phyloP scores from a whole-genome alignment of 169 alveolate species.

The Neospora caninum region DNA sequence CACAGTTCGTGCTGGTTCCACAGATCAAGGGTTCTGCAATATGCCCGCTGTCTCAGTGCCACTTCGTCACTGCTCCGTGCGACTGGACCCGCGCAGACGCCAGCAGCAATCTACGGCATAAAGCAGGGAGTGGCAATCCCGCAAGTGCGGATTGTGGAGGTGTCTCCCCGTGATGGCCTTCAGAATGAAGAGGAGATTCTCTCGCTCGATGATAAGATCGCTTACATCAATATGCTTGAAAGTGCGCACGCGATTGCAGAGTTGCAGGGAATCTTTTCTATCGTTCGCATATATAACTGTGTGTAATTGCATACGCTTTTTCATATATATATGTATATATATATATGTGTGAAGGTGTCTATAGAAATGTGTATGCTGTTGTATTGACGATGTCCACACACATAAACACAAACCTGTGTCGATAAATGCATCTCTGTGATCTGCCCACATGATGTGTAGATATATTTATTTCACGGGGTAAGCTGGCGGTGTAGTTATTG shows the following conservation, averaged over 20 bases:
- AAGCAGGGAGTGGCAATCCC: neutral
- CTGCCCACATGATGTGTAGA: too few relatives aligned
- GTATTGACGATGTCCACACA: too few relatives aligned
- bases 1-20: neutral
- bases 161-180: constrained; percentile 88
- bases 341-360: too few relatives aligned
- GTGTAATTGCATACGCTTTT: too few relatives aligned
- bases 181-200: constrained; percentile 79
- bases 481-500: too few relatives aligned
- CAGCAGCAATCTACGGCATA: neutral
- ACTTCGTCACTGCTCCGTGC: neutral
- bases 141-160: constrained; percentile 81
- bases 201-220: constrained; percentile 74
- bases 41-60: neutral
- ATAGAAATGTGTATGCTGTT: too few relatives aligned
- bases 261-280: too few relatives aligned
- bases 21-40: neutral
- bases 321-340: too few relatives aligned
- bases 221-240: constrained; percentile 77
- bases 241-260: constrained; percentile 9
- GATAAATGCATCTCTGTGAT: too few relatives aligned
- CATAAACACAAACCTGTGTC: too few relatives aligned
- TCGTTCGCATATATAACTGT: too few relatives aligned
- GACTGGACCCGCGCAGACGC: neutral
- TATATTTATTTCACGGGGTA: too few relatives aligned